Base-by-base conservation (phyloP, 768 basidiomycete species). In the Xerocomus brunneocitrinus region DNA sequence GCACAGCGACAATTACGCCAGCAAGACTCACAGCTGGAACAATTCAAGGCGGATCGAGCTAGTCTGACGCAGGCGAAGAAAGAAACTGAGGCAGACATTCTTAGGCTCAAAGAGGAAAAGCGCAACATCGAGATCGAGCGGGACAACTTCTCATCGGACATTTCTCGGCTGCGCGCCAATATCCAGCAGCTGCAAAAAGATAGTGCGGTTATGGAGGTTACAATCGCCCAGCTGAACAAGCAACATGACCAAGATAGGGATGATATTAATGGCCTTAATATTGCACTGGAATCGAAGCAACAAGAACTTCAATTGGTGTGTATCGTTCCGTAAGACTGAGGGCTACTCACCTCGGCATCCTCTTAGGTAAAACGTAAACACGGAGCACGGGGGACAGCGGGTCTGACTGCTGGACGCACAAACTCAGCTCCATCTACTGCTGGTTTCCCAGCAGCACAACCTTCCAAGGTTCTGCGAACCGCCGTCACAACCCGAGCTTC, bases 271-370 rank as follows among this genome's bases (percentile, higher is more conserved):
- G 87, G 89, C n/a, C 71, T 95, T 61, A 94, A 95, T 62, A 92
- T 95, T 34, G 94, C 93, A 0, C 71, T 97, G 50, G 91, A 95
- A 69, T 85, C 91, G 25, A 97, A 97, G 71, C 94, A 97, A 63
- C 92, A 95, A 67, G 94, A 95, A 67, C 73, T 97, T 36, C 92
- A 95, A 66, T 65, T 95, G 68, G 94, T 97, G 54, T 49, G 82
- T 76, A 40, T 28, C 19, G 61, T 38, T 13, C 36, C 30, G 5
- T 9, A 8, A n/a, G 12, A n/a, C 16, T 24, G 8, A 10, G 13
- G 14, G 13, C 34, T 28, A 25, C 12, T 65, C 1, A 55, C 16
- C 28, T 36, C 43, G 38, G 24, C 62, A 25, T 35, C n/a, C 24
- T 39, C 48, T 32, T 60, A 87, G 85, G 70, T 86, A 35, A 91